Percentiles rank a stretch among this genome's conserved stretches.
Conservation (phyloP, 768 basidiomycete species). For the Suillus tomentosus region DNA sequence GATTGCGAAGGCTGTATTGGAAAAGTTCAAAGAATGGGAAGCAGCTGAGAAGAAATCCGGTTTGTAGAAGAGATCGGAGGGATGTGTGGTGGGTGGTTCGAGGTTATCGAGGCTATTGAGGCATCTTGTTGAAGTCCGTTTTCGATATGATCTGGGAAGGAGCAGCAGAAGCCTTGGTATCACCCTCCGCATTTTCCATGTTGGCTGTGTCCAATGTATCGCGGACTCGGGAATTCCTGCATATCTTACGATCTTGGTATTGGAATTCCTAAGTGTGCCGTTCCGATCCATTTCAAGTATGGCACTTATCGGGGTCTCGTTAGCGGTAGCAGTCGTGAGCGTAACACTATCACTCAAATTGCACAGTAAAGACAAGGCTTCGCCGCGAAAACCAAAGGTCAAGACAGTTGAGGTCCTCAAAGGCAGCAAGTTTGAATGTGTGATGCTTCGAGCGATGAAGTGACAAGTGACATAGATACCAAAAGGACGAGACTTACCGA, state of each 20-base stretch:
- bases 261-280: constrained; percentile 57
- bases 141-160: constrained; percentile 87
- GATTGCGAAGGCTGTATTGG: constrained; percentile 52
- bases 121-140: constrained; percentile 68
- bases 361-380: constrained; percentile 93
- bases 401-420: constrained; percentile 64
- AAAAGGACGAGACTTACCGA: constrained; percentile 56
- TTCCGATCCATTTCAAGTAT: constrained; percentile 69
- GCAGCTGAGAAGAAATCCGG: constrained; percentile 49
- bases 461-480: background rate
- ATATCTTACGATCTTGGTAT: constrained; percentile 67
- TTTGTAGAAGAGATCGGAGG: constrained; percentile 42
- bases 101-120: constrained; percentile 26
- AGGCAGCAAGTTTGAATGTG: constrained; percentile 86
- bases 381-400: constrained; percentile 95
- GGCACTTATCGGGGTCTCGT: constrained; percentile 76
- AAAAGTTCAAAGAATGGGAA: constrained; percentile 55
- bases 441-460: constrained; percentile 68
- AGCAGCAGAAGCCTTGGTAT: constrained; percentile 58
- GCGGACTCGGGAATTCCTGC: constrained; percentile 24
- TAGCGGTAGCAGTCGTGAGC: constrained; percentile 72
- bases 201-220: constrained; percentile 31
- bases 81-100: constrained; percentile 37
- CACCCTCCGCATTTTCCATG: constrained; percentile 46
- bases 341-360: constrained; percentile 71